Evolutionary conservation across 164 flowering plant genomes (phyloP), one percentile per base, ranked within the genome.

Genomic region (Kingdonia uniflora): DNA sequence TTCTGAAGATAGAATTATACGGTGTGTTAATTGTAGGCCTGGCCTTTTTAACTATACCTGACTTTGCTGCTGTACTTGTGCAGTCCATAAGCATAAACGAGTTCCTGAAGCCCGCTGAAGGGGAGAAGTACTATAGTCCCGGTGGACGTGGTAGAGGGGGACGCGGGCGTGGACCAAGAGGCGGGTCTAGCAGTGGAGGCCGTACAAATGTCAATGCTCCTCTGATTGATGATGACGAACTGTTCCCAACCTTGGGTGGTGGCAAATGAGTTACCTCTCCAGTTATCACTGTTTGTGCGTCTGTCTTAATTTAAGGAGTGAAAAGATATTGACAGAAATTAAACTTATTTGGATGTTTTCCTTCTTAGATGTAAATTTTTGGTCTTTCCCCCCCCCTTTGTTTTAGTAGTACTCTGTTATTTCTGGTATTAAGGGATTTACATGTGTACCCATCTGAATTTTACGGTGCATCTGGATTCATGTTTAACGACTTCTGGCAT

Each of bases 91-190:
- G 80, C 84, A 82, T 91, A 7, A 78, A 74, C 49, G 95, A 87
- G 66, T 91, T 88, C 64, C 75, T 91, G 78, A 91, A 87, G 81
- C 87, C 96, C 23, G 81, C 84, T 56, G 92, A 83, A 15, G 90
- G 96, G 14, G 92, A 79, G 55, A 74, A 61, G 60, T 68, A 52
- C 69, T 79, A 80, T 53, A 51, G 63, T 41, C 61, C 76, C 16
- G 78, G 89, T 15, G 85, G 87, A 5, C 87, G 95, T 10, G 86
- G 87, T 1, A 65, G n/a, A n/a, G n/a, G 97, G 2, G 95, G 96
- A 1, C 80, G 81, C 20, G 88, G 85, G 0, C 82, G 87, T 62
- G 95, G 91, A n/a, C 48, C 72, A 4, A 69, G 88, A 52, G 87
- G 98, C 0, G 98, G 98, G 0, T 77, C 21, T 29, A 29, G 35